These are phyloP conservation scores for Lentinula sp. DNA, from an alignment of 768 basidiomycete species.

Conservation along the genomic window DNA sequence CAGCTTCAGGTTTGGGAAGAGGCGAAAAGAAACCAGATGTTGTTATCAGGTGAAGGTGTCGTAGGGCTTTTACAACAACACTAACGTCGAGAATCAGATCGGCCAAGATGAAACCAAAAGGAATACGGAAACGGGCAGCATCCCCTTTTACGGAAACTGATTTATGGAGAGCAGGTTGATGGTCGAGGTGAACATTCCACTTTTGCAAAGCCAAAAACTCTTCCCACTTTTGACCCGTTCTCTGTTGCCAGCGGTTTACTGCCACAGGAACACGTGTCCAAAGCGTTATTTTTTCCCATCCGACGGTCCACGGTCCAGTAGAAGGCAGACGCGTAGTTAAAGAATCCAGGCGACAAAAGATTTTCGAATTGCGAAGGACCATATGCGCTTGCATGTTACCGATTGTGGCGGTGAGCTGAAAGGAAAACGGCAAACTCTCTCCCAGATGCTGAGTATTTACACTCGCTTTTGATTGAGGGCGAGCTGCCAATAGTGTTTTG, in stretches of 20 bases:
- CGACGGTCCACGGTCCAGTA: constrained; percentile 23
- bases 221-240: constrained; percentile 54
- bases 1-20: constrained; percentile 59
- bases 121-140: constrained; percentile 70
- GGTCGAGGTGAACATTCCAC: constrained; percentile 36
- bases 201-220: constrained; percentile 59
- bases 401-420: constrained; percentile 26
- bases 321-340: constrained; percentile 21
- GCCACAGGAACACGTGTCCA: constrained; percentile 51
- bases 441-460: constrained; percentile 13
- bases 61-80: constrained; percentile 65
- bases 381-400: constrained; percentile 42
- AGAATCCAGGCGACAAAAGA: constrained; percentile 38
- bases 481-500: constrained; percentile 26
- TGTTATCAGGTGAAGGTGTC: constrained; percentile 60
- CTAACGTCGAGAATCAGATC: constrained; percentile 69
- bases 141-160: constrained; percentile 50
- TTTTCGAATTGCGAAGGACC: constrained; percentile 40
- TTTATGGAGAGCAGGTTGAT: constrained; percentile 15
- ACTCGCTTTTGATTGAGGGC: constrained; percentile 12
- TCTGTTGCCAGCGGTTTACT: constrained; percentile 27
- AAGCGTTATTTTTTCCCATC: constrained; percentile 35
- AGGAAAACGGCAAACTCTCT: constrained; percentile 10
- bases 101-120: constrained; percentile 69
- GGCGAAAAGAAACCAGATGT: constrained; percentile 42